These are phyloP conservation scores for Botrytis pseudocinerea DNA, from an alignment of 2,329 filamentous ascomycete species.

Conservation along the genomic window DNA sequence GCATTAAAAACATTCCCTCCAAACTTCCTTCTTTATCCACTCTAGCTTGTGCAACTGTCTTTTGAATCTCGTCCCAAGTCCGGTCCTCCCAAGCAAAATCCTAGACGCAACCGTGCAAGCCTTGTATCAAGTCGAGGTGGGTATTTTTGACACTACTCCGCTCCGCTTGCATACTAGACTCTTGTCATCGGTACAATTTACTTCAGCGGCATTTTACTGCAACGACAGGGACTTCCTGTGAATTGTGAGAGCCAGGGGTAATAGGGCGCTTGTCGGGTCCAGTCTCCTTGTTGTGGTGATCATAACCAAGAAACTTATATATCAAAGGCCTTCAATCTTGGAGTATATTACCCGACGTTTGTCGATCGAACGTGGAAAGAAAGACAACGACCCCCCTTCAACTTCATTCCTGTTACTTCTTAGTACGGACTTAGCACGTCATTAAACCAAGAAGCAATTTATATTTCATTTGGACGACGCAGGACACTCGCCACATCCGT, in stretches of 20 bases:
- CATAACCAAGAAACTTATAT: constrained; percentile 36
- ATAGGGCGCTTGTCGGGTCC: constrained; percentile 38
- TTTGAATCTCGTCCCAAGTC: constrained; percentile 25
- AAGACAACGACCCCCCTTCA: constrained; percentile 34
- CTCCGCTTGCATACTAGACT: constrained; percentile 30
- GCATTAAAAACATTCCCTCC: constrained; percentile 26
- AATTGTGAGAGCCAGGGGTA: constrained; percentile 33
- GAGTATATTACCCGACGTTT: constrained; percentile 38
- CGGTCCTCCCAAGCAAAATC: constrained; percentile 25
- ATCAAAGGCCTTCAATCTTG: constrained; percentile 38
- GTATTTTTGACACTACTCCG: constrained; percentile 29
- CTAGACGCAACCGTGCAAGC: constrained; percentile 31
- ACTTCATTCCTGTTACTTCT: constrained; percentile 30
- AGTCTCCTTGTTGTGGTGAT: constrained; percentile 38
- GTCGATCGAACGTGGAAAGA: constrained; percentile 40
- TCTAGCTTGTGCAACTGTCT: constrained; percentile 23
- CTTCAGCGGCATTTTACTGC: constrained; percentile 34
- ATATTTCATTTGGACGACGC: constrained; percentile 39
- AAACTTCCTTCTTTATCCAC: constrained; percentile 26
- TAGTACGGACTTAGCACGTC: constrained; percentile 38
- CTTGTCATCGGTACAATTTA: constrained; percentile 32
- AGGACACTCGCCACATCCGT: constrained; percentile 35
- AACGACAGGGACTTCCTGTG: constrained; percentile 30
- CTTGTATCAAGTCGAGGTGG: constrained; percentile 29
- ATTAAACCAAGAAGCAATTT: constrained; percentile 38